Base-by-base conservation (phyloP, 78 protist species). In the Speleostelium caveatum region DNA sequence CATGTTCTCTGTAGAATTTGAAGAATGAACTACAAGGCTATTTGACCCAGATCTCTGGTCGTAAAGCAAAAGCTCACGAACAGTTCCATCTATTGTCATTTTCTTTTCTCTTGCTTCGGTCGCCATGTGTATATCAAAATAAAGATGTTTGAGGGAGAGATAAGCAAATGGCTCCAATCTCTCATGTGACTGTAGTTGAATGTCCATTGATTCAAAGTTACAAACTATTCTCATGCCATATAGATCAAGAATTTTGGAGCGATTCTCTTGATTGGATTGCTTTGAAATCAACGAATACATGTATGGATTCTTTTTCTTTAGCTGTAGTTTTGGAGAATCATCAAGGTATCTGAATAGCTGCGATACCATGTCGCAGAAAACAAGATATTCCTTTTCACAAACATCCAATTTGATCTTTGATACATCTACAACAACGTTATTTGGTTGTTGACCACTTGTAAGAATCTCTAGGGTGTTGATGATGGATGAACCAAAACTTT, bases 301-400 rank as follows among this genome's bases (percentile, higher is more conserved):
- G 5, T 58, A 56, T 5, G 91, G 91, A 22, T 67, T 60, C 7
- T 42, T 26, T 42, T 69, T 83, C 24, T 60, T 69, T 26, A 83
- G 65, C 32, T 67, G 59, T 12, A 83, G 42, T 16, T 63, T 62
- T 55, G 91, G 91, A 12, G 30, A 17, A 30, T 67, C 79, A 69
- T 83, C 91, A 12, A 83, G 30, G 24, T 38, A 36, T 42, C 91
- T 38, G 14, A 83, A 60, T 30, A 60, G n/a, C 51, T 83, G 91
- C 16, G 91, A 30, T 8, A 83, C 56, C 91, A 83, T 83, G 39
- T 67, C 77, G 33, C 63, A 65, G 69, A 83, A 83, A 63, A 45
- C 21, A 14, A 21, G 56, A 42, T 56, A 83, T n/a, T 83, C 60
- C 3, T 22, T 22, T 39, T 83, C 91, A 33, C 26, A 63, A 0